Percentiles rank a stretch among this genome's conserved stretches.
Evolutionary conservation across 495 filamentous ascomycete genomes (phyloP).

Genomic region (Tricharina praecox): DNA sequence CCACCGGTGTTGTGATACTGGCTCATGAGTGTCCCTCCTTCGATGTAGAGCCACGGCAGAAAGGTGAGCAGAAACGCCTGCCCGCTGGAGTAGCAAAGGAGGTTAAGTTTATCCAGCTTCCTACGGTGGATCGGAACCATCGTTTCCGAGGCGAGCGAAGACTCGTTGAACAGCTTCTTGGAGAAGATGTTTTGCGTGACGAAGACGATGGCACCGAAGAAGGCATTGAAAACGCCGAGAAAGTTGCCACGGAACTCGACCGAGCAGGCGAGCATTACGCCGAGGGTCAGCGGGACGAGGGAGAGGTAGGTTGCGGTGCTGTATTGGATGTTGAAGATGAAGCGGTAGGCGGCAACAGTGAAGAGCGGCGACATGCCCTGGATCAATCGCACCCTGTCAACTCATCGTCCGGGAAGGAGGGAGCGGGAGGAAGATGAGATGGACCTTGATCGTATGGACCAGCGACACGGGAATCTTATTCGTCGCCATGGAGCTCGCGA

Average conservation of each 20-base stretch:
- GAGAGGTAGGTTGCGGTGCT: slow-evolving; percentile 79
- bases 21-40: slow-evolving; percentile 57
- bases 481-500: slow-evolving; percentile 82
- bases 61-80: slow-evolving; percentile 76
- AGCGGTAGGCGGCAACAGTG: slow-evolving; percentile 82
- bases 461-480: slow-evolving; percentile 88
- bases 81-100: slow-evolving; percentile 88
- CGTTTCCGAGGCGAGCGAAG: slow-evolving; percentile 52
- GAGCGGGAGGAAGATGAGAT: not conserved
- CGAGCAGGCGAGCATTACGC: slow-evolving; percentile 89
- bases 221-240: slow-evolving; percentile 70
- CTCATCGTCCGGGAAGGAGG: too few relatives aligned
- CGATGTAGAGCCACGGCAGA: slow-evolving; percentile 87
- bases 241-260: slow-evolving; percentile 75
- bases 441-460: slow-evolving; percentile 83
- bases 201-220: slow-evolving; percentile 78
- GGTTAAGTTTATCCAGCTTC: slow-evolving; percentile 91
- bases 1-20: slow-evolving; percentile 50
- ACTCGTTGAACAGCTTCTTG: slow-evolving; percentile 97
- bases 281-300: slow-evolving; percentile 74
- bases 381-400: not conserved
- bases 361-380: slow-evolving; percentile 86
- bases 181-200: slow-evolving; percentile 99
- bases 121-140: slow-evolving; percentile 37
- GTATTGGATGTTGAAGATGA: slow-evolving; percentile 77